Conservation (phyloP, 1,284 basidiomycete genomes). For the Apiotrichum montevideense region DNA sequence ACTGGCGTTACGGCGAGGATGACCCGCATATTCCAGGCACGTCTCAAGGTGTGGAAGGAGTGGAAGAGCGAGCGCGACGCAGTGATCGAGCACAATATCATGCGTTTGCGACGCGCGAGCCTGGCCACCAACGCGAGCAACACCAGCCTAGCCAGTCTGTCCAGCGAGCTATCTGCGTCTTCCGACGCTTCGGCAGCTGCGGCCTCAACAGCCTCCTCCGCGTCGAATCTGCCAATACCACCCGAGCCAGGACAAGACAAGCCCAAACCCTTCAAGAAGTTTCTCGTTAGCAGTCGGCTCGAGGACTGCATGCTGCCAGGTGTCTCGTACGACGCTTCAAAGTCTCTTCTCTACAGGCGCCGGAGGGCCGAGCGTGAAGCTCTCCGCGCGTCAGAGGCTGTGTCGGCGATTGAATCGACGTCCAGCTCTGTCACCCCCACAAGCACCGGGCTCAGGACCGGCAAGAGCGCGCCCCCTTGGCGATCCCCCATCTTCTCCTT, state of each 20-base stretch:
- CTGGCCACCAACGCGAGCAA: too few species aligned
- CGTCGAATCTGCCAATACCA: background rate
- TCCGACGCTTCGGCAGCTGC: background rate
- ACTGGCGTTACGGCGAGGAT: background rate
- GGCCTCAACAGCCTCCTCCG: too few species aligned
- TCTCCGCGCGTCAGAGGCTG: too few species aligned
- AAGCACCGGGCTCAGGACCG: too few species aligned
- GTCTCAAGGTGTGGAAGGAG: background rate
- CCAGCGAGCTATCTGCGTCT: background rate
- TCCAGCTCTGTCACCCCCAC: too few species aligned
- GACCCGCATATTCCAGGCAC: background rate
- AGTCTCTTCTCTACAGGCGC: constrained; percentile 7
- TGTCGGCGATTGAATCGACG: too few species aligned
- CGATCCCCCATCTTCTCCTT: too few species aligned
- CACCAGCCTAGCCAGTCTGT: background rate
- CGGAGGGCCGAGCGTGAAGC: background rate
- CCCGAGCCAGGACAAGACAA: background rate
- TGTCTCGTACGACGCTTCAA: background rate
- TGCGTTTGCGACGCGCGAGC: background rate
- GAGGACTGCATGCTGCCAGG: constrained; percentile 7
- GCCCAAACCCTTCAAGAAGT: background rate
- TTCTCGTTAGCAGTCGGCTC: constrained; percentile 5
- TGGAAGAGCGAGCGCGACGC: background rate
- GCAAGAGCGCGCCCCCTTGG: too few species aligned
- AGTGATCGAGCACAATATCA: background rate